These are phyloP conservation scores for Leishmania lainsoni DNA, from an alignment of 208 protist genomes.

Conservation along the genomic window DNA sequence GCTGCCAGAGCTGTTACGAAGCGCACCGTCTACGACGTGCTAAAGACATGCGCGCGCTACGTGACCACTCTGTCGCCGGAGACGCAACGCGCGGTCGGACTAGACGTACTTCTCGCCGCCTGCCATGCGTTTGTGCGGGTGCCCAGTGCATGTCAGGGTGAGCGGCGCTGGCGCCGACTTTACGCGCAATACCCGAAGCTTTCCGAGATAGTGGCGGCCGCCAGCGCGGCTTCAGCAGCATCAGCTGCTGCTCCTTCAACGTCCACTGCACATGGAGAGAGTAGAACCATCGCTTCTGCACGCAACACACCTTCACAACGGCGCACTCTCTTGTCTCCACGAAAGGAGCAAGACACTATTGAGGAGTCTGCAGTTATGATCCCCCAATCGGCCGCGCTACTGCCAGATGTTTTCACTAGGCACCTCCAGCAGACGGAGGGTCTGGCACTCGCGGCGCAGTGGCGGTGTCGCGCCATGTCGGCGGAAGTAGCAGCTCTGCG, in stretches of 20 bases:
- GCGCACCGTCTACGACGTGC: conserved; percentile 9
- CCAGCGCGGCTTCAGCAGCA: neutral
- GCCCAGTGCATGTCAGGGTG: neutral
- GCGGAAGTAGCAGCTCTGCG: conserved; percentile 23
- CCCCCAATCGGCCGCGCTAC: neutral
- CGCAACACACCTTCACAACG: neutral
- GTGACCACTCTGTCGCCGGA: conserved; percentile 7
- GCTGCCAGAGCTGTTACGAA: conserved; percentile 3
- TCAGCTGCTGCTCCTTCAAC: neutral
- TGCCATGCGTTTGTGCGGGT: conserved; percentile 3
- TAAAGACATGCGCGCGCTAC: conserved; percentile 28
- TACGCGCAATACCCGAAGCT: conserved; percentile 27
- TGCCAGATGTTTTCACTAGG: conserved; percentile 5
- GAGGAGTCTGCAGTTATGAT: neutral
- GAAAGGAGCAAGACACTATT: neutral
- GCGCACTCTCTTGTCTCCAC: conserved; percentile 2
- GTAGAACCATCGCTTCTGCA: neutral
- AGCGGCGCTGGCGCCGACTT: conserved; percentile 26
- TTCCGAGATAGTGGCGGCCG: conserved; percentile 9
- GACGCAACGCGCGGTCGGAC: neutral
- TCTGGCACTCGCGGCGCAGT: conserved; percentile 23
- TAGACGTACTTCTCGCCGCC: conserved; percentile 15
- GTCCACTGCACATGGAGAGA: neutral
- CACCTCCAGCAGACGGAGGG: conserved; percentile 28
- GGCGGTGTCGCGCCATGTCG: conserved; percentile 7